Evolutionary conservation across 805 yeast genomes (phyloP), one percentile per base, ranked within the genome.

Genomic region (Schizosaccharomyces osmophilus): DNA sequence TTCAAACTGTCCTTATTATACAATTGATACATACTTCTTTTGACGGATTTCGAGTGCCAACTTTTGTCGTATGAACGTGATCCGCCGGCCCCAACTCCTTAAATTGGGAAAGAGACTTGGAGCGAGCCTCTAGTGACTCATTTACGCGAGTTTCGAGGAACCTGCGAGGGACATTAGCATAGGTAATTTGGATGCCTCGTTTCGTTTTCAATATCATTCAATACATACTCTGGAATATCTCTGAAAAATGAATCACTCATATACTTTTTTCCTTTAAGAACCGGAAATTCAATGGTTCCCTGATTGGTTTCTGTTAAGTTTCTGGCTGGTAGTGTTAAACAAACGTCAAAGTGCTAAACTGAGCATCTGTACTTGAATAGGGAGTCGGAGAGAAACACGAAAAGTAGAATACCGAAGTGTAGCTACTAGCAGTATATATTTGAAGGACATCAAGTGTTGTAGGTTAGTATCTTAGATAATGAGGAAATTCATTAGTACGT

Each of bases 11-110:
- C 11, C 13, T 13, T 11, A 13, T 11, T 11, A 13, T 13, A 36
- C 41, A 11, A 11, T 13, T 11, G 9, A 8, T 2, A 31, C 83
- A 80, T 15, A 73, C 71, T 63, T 80, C 83, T 62, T 76, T 75
- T 5, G 70, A 72, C 22, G 73, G 69, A 58, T 75, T 71, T 62
- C 73, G 74, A 58, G 78, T 76, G 62, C 73, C 73, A 8, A 61
- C 63, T 62, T 72, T 75, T 36, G 77, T 69, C 36, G 78, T 65
- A 65, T 77, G 84, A 2, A 82, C 80, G 62, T 85, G 72, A 70
- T 85, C 94, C 2, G 88, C 84, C 1, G 88, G 86, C 0, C 94
- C 94, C 26, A 83, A 68, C n/a, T 82, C 82, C 61, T 69, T 70
- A 63, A 77, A 77, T 8, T 74, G 67, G 0, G 75, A 67, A 26